These are phyloP conservation scores for Magnolia kwangsiensis DNA, from an alignment of 164 flowering plant genomes.

Conservation along the genomic window DNA sequence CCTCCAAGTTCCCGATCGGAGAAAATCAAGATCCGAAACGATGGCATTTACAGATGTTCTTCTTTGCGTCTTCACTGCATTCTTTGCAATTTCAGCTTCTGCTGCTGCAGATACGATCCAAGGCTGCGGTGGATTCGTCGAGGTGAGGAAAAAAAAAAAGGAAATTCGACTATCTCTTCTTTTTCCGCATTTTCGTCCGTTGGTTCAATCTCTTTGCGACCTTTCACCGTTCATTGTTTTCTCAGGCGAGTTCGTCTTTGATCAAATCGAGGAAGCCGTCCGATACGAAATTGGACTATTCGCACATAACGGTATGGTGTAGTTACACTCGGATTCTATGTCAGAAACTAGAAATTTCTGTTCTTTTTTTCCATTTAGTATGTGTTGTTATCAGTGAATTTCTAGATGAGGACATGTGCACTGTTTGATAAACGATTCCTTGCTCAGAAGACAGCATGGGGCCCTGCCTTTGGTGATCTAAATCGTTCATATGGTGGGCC, in stretches of 20 bases:
- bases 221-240: background rate
- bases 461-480: no score
- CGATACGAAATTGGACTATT: conserved; percentile 85
- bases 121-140: conserved; percentile 97
- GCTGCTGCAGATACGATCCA: conserved; percentile 70
- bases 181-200: background rate
- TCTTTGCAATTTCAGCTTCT: conserved; percentile 21
- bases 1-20: background rate
- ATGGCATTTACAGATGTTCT: conserved; percentile 26
- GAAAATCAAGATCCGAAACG: background rate
- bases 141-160: conserved; percentile 37
- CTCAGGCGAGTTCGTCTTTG: conserved; percentile 73
- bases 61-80: conserved; percentile 19
- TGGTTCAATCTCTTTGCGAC: background rate
- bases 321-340: conserved; percentile 9
- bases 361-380: background rate
- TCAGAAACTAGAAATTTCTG: background rate
- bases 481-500: no score
- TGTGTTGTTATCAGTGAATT: no score
- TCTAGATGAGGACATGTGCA: no score
- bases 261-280: conserved; percentile 76
- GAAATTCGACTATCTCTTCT: background rate
- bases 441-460: no score
- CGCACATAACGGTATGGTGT: conserved; percentile 70
- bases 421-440: no score